Base-by-base conservation (phyloP, 2,329 filamentous ascomycete genomes). In the Colletotrichum simmondsii region DNA sequence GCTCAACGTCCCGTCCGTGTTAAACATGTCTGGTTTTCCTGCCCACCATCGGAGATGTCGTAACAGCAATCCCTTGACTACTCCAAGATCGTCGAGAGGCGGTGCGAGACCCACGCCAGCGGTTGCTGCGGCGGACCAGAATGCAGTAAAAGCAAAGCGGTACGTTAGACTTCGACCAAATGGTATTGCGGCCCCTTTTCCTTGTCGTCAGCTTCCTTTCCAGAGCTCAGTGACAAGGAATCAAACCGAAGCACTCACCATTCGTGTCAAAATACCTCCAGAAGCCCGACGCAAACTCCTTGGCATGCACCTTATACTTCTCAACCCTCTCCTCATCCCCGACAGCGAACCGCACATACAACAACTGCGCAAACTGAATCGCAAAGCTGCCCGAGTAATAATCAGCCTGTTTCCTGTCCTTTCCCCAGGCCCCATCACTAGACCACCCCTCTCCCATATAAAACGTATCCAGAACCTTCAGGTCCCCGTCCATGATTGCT, bases 341-440 rank as follows among this genome's bases (percentile, higher is more conserved):
- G 1, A 74, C 71, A 0, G 82, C 82, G 75, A 82, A 82, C 22
- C 79, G 80, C 4, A 79, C 76, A 73, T 84, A 85, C 0, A 85
- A 75, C n/a, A 86, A 74, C 67, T 86, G 84, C 3, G 79, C 81
- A 37, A 85, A 85, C 59, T 86, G 83, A 37, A 86, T 85, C 0
- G 85, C 84, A 75, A 86, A 86, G 69, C 84, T 86, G 0, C 84
- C 84, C 3, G 84, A 85, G 67, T 86, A 86, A 75, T 86, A 85
- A 65, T 86, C 85, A 2, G 81, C 83, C 65, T 86, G 85, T n/a
- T 77, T 74, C 26, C 74, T 64, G 8, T 80, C 71, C 8, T 79
- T 77, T 3, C 78, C 74, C 84, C 84, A 86, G 0, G 77, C 60
- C 0, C 85, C 85, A 70, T 86, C 85, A 10, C 79, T 80, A 0